Evolutionary conservation across 768 basidiomycete species (phyloP), one percentile per base, ranked within the genome.

Genomic region (Sutorius australiensis): DNA sequence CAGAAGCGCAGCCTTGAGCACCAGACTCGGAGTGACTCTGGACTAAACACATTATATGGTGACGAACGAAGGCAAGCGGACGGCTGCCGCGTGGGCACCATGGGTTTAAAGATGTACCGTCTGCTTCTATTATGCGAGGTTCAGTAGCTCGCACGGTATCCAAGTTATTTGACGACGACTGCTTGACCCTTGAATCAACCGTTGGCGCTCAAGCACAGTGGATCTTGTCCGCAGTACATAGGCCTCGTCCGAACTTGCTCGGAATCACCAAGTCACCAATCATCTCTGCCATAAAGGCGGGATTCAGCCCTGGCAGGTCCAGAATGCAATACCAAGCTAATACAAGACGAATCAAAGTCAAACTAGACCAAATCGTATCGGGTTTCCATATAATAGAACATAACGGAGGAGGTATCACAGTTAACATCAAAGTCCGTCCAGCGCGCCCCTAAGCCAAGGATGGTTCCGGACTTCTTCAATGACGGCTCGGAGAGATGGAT

Each of bases 381-480:
- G 44, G 50, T 38, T 43, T 37, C 34, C 30, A 51, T n/a, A 43
- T 34, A 40, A 36, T 24, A 7, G 13, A 59, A 56, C 37, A 31
- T 14, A 50, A 54, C 38, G 31, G 6, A n/a, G 1, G 44, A 34
- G 46, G 55, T 61, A 46, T 55, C 55, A 21, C 53, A 52, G 41
- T 41, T 44, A 10, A 55, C 27, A 39, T 64, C 53, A 70, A 13
- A 50, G 30, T 34, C 54, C 62, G 40, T 65, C 55, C 48, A 55
- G 47, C 28, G 67, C 55, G 8, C 59, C 55, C 41, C 66, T 61
- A 43, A 97, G 77, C 94, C 95, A 98, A n/a, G 77, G 79, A 70
- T 95, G 90, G n/a, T 69, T 72, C 45, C 83, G 81, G 36, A 99
- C 85, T 69, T 95, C 87, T 45, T 76, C 72, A 48, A 98, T 92